Percentiles rank a stretch among this genome's conserved stretches.
Conservation (phyloP, 768 basidiomycete species). For the Boletus tomentosulus region DNA sequence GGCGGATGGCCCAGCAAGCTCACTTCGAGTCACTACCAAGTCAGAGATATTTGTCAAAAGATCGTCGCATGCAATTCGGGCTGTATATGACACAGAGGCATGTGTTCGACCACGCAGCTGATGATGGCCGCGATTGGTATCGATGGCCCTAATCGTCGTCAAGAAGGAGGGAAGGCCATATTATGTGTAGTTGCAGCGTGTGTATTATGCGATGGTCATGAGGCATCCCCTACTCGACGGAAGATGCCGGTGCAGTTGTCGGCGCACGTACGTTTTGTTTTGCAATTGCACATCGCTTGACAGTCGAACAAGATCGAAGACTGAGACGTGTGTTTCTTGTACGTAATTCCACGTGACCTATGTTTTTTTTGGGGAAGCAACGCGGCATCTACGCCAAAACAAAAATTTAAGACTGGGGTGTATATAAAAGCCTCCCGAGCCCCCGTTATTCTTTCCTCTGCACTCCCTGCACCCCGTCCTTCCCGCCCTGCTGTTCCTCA, state of each 20-base stretch:
- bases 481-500: conserved; percentile 2
- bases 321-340: conserved; percentile 1
- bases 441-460: conserved; percentile 3
- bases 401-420: conserved; percentile 33
- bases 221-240: neutral
- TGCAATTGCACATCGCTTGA: no score
- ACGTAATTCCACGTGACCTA: conserved; percentile 29
- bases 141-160: conserved; percentile 19
- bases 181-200: conserved; percentile 13
- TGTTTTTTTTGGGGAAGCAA: conserved; percentile 27
- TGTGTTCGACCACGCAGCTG: conserved; percentile 16
- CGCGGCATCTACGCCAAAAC: conserved; percentile 16
- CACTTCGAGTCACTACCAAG: neutral
- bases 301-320: neutral
- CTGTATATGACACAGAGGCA: conserved; percentile 9
- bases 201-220: conserved; percentile 6
- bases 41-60: neutral
- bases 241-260: neutral
- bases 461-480: conserved; percentile 4
- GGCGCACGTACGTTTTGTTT: neutral
- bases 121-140: conserved; percentile 25
- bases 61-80: neutral
- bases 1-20: no score
- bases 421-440: conserved; percentile 17
- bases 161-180: neutral